Evolutionary conservation across 1,284 basidiomycete genomes (phyloP).

Genomic region (Ustilago trichophora): DNA sequence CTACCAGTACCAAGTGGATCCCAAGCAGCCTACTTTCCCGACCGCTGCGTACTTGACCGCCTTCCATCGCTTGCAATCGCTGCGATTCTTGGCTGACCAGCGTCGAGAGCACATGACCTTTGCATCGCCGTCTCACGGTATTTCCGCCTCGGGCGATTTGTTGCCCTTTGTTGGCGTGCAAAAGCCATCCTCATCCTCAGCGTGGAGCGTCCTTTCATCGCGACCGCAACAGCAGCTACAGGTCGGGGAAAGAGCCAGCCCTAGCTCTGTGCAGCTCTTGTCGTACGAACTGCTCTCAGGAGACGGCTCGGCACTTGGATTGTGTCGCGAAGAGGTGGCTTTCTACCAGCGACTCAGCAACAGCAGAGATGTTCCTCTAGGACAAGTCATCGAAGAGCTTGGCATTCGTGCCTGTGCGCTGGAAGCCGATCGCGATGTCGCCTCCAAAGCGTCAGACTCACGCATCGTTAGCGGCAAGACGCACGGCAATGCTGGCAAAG

Average conservation of each 20-base stretch:
- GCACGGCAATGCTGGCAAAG: conserved; percentile 3
- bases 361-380: conserved; percentile 49
- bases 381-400: conserved; percentile 58
- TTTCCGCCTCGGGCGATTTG: conserved; percentile 39
- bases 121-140: conserved; percentile 39
- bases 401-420: conserved; percentile 39
- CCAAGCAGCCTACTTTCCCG: neutral
- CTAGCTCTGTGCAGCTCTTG: conserved; percentile 23
- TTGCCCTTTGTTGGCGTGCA: conserved; percentile 41
- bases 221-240: conserved; percentile 26
- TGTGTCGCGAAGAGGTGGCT: conserved; percentile 44
- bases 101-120: conserved; percentile 31
- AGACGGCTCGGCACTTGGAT: conserved; percentile 12
- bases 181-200: conserved; percentile 1
- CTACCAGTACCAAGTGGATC: conserved; percentile 23
- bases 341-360: conserved; percentile 52
- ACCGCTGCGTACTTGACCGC: conserved; percentile 29
- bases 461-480: conserved; percentile 21
- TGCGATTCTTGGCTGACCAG: conserved; percentile 42
- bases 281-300: conserved; percentile 33
- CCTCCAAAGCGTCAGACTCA: conserved; percentile 15
- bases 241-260: neutral
- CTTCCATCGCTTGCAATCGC: conserved; percentile 33
- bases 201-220: conserved; percentile 29
- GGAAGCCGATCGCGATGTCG: conserved; percentile 30